Percentiles rank a stretch among this genome's conserved stretches.
phyloP scores from a whole-genome alignment of 192 early-diverging fungal genomes.

The Coemansia sp. region DNA sequence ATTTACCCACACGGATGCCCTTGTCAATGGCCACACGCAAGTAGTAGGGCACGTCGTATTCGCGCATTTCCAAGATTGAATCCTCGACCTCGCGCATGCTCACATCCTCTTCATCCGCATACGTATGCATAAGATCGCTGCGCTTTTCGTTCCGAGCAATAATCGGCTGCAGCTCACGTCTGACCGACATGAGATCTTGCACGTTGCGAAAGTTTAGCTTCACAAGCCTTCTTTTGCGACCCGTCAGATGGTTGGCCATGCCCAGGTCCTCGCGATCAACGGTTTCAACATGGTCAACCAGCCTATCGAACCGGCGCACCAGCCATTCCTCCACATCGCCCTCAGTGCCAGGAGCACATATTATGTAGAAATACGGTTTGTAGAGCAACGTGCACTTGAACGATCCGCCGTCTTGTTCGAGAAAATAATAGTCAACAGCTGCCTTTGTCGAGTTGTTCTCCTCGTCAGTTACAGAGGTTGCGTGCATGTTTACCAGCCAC shows the following conservation, averaged over 20 bases:
- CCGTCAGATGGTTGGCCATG: conserved; percentile 88
- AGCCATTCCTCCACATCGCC: conserved; percentile 84
- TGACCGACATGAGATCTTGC: conserved; percentile 69
- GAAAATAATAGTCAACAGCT: conserved; percentile 89
- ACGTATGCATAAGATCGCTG: conserved; percentile 59
- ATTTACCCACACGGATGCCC: conserved; percentile 89
- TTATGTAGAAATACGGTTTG: conserved; percentile 88
- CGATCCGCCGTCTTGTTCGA: conserved; percentile 80
- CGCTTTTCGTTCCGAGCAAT: conserved; percentile 66
- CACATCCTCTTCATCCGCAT: conserved; percentile 52
- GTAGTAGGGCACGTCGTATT: conserved; percentile 97
- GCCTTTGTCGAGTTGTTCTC: conserved; percentile 64
- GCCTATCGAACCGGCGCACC: conserved; percentile 61
- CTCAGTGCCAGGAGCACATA: conserved; percentile 74
- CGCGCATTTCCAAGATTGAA: conserved; percentile 84
- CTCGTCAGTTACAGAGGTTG: conserved; percentile 62
- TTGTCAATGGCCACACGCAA: conserved; percentile 91
- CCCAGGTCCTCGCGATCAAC: conserved; percentile 81
- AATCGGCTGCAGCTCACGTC: conserved; percentile 67
- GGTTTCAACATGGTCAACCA: conserved; percentile 60
- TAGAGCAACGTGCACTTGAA: conserved; percentile 87
- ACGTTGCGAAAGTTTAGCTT: conserved; percentile 85
- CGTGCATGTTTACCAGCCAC: conserved; percentile 96
- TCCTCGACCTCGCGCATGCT: conserved; percentile 53
- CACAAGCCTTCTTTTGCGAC: conserved; percentile 63